Conservation (phyloP, 2,329 filamentous ascomycete species). For the Trichocomaceae sp. region DNA sequence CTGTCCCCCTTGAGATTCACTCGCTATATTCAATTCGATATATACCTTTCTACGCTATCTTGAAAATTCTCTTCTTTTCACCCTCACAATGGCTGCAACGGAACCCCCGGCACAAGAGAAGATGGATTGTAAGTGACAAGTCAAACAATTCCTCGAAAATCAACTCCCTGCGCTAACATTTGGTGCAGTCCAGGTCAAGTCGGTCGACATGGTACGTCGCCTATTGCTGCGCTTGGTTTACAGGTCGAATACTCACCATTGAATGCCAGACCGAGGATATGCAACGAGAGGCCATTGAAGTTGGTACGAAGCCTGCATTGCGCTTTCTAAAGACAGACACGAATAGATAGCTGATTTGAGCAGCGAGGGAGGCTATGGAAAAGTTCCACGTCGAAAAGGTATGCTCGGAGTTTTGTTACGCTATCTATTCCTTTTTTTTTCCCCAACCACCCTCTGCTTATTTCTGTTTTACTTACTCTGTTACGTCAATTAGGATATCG, state of each 20-base stretch:
- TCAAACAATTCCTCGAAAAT: background rate
- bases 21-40: background rate
- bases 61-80: background rate
- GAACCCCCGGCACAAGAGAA: constrained; percentile 51
- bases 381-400: constrained; percentile 69
- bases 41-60: background rate
- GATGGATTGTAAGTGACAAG: constrained; percentile 59
- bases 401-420: background rate
- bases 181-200: constrained; percentile 82
- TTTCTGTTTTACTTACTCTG: background rate
- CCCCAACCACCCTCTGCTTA: background rate
- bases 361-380: constrained; percentile 65
- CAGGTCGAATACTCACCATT: background rate
- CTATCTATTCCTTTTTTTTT: background rate
- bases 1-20: background rate
- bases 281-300: constrained; percentile 91
- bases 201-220: constrained; percentile 83
- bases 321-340: background rate
- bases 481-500: constrained; percentile 64
- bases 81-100: constrained; percentile 32
- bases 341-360: constrained; percentile 9
- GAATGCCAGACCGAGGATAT: constrained; percentile 80
- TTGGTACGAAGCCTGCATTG: constrained; percentile 58
- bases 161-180: constrained; percentile 13
- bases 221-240: background rate